Conservation (phyloP, 495 filamentous ascomycete genomes). For the Hyphodiscus hymeniophilus region DNA sequence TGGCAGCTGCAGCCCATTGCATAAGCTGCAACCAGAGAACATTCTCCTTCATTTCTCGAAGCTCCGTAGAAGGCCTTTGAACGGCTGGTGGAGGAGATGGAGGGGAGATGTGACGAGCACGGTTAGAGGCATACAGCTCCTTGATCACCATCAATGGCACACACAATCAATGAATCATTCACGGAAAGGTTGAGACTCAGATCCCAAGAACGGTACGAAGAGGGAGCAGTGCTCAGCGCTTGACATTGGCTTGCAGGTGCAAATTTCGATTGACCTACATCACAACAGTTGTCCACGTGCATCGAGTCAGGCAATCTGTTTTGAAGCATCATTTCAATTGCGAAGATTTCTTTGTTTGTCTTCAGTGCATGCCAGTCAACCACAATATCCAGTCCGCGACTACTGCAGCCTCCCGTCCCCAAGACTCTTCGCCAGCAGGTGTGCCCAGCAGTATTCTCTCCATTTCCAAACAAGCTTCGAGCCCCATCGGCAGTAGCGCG, state of each 20-base stretch:
- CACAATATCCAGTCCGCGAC: constrained; percentile 14
- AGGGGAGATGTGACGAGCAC: constrained; percentile 13
- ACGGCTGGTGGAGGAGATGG: constrained; percentile 11
- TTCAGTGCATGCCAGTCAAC: constrained; percentile 7
- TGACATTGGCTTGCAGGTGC: constrained; percentile 31
- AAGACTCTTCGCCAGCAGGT: constrained; percentile 20
- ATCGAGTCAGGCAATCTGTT: constrained; percentile 42
- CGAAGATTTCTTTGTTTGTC: constrained; percentile 19
- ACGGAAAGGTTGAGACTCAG: constrained; percentile 22
- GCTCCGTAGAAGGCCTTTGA: constrained; percentile 21
- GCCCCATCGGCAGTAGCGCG: constrained; percentile 31
- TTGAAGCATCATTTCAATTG: constrained; percentile 20
- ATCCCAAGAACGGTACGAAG: constrained; percentile 4
- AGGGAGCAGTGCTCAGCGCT: constrained; percentile 28
- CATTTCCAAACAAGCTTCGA: constrained; percentile 33
- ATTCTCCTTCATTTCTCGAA: constrained; percentile 20
- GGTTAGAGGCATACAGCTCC: constrained; percentile 17
- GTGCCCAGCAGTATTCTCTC: constrained; percentile 13
- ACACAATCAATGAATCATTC: constrained; percentile 1
- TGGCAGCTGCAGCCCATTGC: constrained; percentile 31
- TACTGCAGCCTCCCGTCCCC: constrained; percentile 22
- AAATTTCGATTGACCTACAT: constrained; percentile 25
- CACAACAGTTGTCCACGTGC: constrained; percentile 35
- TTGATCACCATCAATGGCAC: neutral
- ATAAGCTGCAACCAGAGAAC: constrained; percentile 25